Base-by-base conservation (phyloP, 805 yeast genomes). In the Lipomyces spencermartinsiae region DNA sequence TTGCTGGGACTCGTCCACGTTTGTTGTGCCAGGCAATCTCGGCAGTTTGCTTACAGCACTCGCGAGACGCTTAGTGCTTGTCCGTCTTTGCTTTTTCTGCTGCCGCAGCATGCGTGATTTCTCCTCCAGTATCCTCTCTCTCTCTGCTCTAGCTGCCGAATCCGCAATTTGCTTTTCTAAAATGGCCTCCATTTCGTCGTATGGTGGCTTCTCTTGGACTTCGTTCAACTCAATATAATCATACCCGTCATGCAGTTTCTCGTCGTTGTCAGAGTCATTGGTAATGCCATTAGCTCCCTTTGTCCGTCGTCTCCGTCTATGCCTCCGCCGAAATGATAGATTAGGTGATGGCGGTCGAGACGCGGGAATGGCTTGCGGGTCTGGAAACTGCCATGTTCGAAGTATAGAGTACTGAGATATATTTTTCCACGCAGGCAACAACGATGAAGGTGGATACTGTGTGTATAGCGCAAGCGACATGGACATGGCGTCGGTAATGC, bases 321-420 rank as follows among this genome's bases (percentile, higher is more conserved):
- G 58, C 7, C 54, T 31, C 2, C 43, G 46, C 14, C 35, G 54
- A 12, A 4, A 59, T 14, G 19, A 19, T 4, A 9, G 4, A 7
- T 8, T 56, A 6, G 43, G 56, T 10, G 19, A 14, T 12, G n/a
- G 25, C 2, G 29, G 56, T 8, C 19, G 60, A 12, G n/a, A 55
- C n/a, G n/a, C 22, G 2, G 22, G 39, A 6, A 16, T 8, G n/a
- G n/a, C 19, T 14, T 54, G 25, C 10, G 14, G 39, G 7, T 57
- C 69, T 34, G 66, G 55, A n/a, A 51, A 5, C 19, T 35, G 33
- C 53, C 66, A 63, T 68, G 65, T 66, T 29, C 68, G 78, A 70
- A 62, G 83, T 72, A 79, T 81, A 22, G 81, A 78, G 67, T 71
- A 75, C 39, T 69, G 66, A 19, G 81, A 77, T 1, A 80, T 59